phyloP scores from a whole-genome alignment of 768 basidiomycete genomes.

The Hericium erinaceus region DNA sequence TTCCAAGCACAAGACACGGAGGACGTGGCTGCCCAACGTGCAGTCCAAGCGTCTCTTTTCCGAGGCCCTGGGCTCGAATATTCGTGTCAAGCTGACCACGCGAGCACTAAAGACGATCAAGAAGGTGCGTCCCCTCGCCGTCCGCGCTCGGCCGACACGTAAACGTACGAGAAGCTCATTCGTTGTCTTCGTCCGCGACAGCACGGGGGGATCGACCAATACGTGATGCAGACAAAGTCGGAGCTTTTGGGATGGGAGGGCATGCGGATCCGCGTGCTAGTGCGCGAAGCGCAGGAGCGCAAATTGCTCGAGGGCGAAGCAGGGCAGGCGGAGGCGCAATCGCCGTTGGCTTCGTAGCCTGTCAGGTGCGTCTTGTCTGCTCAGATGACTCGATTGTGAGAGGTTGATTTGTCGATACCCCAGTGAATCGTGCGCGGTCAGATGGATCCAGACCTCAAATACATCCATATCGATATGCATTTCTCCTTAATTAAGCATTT shows the following conservation, averaged over 20 bases:
- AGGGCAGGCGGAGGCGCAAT: too few species aligned
- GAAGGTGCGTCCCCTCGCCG: conserved; percentile 41
- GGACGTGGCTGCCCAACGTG: conserved; percentile 84
- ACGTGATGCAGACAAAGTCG: conserved; percentile 31
- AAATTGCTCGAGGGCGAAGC: background rate
- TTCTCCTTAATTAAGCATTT: too few species aligned
- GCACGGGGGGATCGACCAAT: conserved; percentile 29
- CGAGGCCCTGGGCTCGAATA: conserved; percentile 44
- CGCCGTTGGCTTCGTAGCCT: too few species aligned
- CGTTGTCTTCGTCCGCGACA: background rate
- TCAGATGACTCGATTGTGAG: too few species aligned
- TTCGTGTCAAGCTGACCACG: conserved; percentile 67
- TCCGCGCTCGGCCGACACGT: too few species aligned
- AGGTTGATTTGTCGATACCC: too few species aligned
- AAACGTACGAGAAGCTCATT: too few species aligned
- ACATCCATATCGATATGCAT: too few species aligned
- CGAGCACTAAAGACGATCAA: conserved; percentile 74
- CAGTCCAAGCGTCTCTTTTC: conserved; percentile 69
- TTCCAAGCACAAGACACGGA: conserved; percentile 79
- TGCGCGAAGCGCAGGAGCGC: conserved; percentile 21
- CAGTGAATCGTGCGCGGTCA: too few species aligned
- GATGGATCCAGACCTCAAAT: too few species aligned
- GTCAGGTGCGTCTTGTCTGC: too few species aligned
- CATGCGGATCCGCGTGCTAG: conserved; percentile 29
- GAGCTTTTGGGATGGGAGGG: conserved; percentile 32